A percentile compares a stretch with the other conserved stretches of the same genome.
These are phyloP conservation scores for Akanthomyces uredinophilus DNA, from an alignment of 2,329 filamentous ascomycete genomes.

Conservation along the genomic window DNA sequence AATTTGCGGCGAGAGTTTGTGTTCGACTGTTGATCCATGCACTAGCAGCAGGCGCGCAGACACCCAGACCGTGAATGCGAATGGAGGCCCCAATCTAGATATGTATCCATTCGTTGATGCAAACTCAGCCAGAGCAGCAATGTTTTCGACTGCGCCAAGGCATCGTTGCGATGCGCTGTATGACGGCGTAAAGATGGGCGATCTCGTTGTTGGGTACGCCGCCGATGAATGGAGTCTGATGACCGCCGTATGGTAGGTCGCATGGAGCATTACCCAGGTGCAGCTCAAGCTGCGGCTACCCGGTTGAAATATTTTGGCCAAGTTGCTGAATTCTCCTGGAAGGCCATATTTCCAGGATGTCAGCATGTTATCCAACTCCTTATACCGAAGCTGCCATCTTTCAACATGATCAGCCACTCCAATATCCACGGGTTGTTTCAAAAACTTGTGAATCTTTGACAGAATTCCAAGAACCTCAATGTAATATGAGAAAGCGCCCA, in stretches of 20 bases:
- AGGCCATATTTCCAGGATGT: slow-evolving; percentile 80
- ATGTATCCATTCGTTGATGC: slow-evolving; percentile 71
- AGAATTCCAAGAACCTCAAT: slow-evolving; percentile 85
- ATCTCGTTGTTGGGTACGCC: slow-evolving; percentile 84
- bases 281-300: slow-evolving; percentile 68
- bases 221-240: slow-evolving; percentile 89
- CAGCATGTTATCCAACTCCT: slow-evolving; percentile 74
- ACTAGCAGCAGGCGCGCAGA: slow-evolving; percentile 81
- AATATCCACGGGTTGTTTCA: slow-evolving; percentile 87
- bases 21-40: slow-evolving; percentile 84
- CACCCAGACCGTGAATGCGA: slow-evolving; percentile 91
- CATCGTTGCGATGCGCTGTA: slow-evolving; percentile 82
- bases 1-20: slow-evolving; percentile 74
- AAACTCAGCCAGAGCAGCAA: slow-evolving; percentile 71
- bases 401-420: slow-evolving; percentile 79
- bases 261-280: slow-evolving; percentile 86
- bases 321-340: slow-evolving; percentile 78
- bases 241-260: slow-evolving; percentile 82
- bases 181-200: slow-evolving; percentile 82
- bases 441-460: slow-evolving; percentile 80
- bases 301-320: slow-evolving; percentile 69
- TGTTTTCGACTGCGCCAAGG: slow-evolving; percentile 75
- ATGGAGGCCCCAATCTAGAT: slow-evolving; percentile 78
- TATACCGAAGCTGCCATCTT: slow-evolving; percentile 82
- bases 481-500: slow-evolving; percentile 85